Base-by-base conservation (phyloP, 192 early-diverging fungal species). In the Coemansia sp. region DNA sequence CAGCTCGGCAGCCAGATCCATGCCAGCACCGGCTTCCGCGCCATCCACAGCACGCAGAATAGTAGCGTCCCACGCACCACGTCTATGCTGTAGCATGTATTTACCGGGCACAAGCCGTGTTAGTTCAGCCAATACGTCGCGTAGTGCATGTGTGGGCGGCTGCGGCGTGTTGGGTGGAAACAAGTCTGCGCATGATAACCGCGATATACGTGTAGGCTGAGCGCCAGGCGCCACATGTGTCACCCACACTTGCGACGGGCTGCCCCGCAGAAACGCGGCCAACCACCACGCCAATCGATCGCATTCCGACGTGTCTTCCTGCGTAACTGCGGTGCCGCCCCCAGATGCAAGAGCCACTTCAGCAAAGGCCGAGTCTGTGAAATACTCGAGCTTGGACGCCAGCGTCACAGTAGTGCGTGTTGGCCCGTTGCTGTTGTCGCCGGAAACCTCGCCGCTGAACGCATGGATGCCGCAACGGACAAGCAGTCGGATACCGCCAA, bases 281-380 rank as follows among this genome's bases (percentile, higher is more conserved):
- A 75, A 32, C 80, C 80, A 83, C 80, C 80, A 83, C 14, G 80
- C 55, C 56, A 77, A 64, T 37, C 80, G 75, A 66, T 83, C 80
- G 51, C 65, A 60, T 59, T 77, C 75, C 33, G 58, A 61, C 0
- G 51, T 63, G 34, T 83, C 80, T 60, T 83, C 80, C 3, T 3
- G 11, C 12, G 8, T 15, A 3, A 4, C 45, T 12, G 45, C 5
- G 41, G 65, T 33, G 60, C 54, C 8, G 58, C 65, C 51, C 36
- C 45, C 51, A 0, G 66, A 32, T 15, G 67, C 68, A 39, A 67
- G 33, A n/a, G 65, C 53, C 8, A 57, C 71, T 43, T 72, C 71
- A 22, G 66, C 37, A 0, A 64, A 32, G 12, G 5, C 54, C 56
- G 33, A 51, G 4, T 35, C 53, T 11, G 62, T 57, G 39, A 73